Percentiles rank a stretch among this genome's conserved stretches.
Conservation (phyloP, 148 eudicot species). For the Diospyros kaki region DNA sequence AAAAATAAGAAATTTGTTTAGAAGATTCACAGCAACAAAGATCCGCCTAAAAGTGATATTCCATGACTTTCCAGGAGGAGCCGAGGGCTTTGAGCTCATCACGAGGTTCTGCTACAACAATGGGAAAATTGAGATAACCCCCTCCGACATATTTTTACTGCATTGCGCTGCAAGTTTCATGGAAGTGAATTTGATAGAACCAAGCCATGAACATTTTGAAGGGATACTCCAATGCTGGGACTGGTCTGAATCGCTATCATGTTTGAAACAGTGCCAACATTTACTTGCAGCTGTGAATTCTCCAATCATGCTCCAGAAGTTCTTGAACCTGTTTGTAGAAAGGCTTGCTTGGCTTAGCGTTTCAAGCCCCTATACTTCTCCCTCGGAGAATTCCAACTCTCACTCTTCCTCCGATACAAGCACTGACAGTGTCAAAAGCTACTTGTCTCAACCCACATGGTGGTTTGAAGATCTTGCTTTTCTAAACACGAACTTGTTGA, state of each 20-base stretch:
- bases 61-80: conserved; percentile 58
- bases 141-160: conserved; percentile 31
- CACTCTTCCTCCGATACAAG: conserved; percentile 45
- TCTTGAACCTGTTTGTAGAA: conserved; percentile 31
- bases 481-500: conserved; percentile 28
- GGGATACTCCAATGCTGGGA: conserved; percentile 32
- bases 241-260: conserved; percentile 49
- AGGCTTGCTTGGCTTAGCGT: conserved; percentile 22
- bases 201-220: conserved; percentile 27
- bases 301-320: conserved; percentile 16
- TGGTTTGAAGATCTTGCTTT: conserved; percentile 52
- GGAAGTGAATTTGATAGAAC: conserved; percentile 38
- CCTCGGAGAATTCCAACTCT: conserved; percentile 38
- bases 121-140: conserved; percentile 32
- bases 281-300: conserved; percentile 8
- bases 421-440: conserved; percentile 21
- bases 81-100: conserved; percentile 43
- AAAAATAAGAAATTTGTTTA: conserved; percentile 28
- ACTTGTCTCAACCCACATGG: conserved; percentile 28
- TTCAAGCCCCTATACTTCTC: conserved; percentile 25
- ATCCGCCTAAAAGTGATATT: conserved; percentile 29
- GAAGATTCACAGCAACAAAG: conserved; percentile 5
- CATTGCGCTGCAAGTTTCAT: conserved; percentile 38
- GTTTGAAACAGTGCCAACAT: conserved; percentile 35
- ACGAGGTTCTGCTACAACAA: conserved; percentile 44